phyloP scores from a whole-genome alignment of 495 filamentous ascomycete species.

The Articulospora tetracladia region DNA sequence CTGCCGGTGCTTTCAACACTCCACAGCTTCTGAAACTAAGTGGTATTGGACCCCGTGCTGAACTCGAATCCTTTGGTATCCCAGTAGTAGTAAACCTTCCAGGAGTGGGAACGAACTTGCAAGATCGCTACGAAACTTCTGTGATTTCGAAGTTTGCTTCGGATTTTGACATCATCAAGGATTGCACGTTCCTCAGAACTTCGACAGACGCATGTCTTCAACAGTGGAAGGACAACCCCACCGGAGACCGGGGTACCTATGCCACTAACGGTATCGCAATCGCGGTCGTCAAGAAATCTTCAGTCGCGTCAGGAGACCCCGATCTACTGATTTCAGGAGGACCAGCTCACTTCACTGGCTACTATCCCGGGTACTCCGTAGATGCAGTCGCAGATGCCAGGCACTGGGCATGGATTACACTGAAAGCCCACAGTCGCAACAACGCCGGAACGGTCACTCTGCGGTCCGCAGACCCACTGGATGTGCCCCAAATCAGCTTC shows the following conservation, averaged over 20 bases:
- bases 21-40: conserved; percentile 63
- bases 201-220: background rate
- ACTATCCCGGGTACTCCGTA: conserved; percentile 34
- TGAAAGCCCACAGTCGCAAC: conserved; percentile 8
- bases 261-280: background rate
- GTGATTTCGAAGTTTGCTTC: background rate
- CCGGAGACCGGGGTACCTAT: background rate
- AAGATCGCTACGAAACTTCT: conserved; percentile 20
- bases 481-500: conserved; percentile 7
- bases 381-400: background rate
- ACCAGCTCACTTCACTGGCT: conserved; percentile 45
- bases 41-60: conserved; percentile 52
- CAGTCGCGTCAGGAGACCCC: background rate
- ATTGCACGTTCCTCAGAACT: background rate
- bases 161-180: conserved; percentile 20
- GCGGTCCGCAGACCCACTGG: background rate
- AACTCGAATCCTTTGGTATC: conserved; percentile 48
- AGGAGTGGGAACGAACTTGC: conserved; percentile 60
- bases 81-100: conserved; percentile 49
- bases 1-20: conserved; percentile 57
- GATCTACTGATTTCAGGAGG: conserved; percentile 36
- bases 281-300: background rate
- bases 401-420: too few species aligned
- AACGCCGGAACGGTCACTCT: background rate
- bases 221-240: background rate